Evolutionary conservation across 2,329 filamentous ascomycete species (phyloP).

Genomic region (Cladophialophora bantiana): DNA sequence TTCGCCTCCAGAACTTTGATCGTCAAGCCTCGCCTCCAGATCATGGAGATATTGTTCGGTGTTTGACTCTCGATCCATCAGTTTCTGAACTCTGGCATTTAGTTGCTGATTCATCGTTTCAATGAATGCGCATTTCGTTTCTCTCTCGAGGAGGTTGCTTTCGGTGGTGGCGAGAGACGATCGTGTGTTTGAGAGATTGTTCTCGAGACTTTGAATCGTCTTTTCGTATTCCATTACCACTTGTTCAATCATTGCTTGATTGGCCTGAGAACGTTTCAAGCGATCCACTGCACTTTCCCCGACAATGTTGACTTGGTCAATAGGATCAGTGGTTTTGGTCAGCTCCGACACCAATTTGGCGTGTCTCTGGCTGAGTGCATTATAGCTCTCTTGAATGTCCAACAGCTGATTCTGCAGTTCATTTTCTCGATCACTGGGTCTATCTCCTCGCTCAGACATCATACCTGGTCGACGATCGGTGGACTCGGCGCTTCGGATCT

Average conservation of each 20-base stretch:
- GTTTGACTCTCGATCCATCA: slow-evolving; percentile 87
- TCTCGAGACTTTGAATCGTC: slow-evolving; percentile 92
- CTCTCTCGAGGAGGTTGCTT: slow-evolving; percentile 85
- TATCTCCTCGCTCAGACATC: slow-evolving; percentile 75
- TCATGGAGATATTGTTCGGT: slow-evolving; percentile 94
- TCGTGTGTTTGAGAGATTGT: slow-evolving; percentile 87
- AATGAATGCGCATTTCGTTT: slow-evolving; percentile 89
- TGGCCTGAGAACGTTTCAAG: slow-evolving; percentile 91
- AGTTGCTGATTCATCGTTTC: slow-evolving; percentile 93
- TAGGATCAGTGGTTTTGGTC: slow-evolving; percentile 77
- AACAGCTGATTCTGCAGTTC: slow-evolving; percentile 94
- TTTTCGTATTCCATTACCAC: slow-evolving; percentile 98
- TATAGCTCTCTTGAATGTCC: slow-evolving; percentile 94
- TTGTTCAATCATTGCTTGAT: slow-evolving; percentile 93
- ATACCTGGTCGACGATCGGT: slow-evolving; percentile 63
- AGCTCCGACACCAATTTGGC: slow-evolving; percentile 95
- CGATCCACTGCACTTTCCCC: slow-evolving; percentile 85
- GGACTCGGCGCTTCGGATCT: slow-evolving; percentile 83
- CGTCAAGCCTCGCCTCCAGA: slow-evolving; percentile 87
- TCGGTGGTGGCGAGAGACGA: slow-evolving; percentile 83
- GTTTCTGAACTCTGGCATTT: slow-evolving; percentile 86
- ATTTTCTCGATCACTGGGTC: slow-evolving; percentile 81
- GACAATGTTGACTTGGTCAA: slow-evolving; percentile 61
- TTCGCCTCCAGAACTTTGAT: slow-evolving; percentile 89
- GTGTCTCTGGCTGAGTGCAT: slow-evolving; percentile 85